These are phyloP conservation scores for Gastrodia elata DNA, from an alignment of 106 monocot species.

Conservation along the genomic window DNA sequence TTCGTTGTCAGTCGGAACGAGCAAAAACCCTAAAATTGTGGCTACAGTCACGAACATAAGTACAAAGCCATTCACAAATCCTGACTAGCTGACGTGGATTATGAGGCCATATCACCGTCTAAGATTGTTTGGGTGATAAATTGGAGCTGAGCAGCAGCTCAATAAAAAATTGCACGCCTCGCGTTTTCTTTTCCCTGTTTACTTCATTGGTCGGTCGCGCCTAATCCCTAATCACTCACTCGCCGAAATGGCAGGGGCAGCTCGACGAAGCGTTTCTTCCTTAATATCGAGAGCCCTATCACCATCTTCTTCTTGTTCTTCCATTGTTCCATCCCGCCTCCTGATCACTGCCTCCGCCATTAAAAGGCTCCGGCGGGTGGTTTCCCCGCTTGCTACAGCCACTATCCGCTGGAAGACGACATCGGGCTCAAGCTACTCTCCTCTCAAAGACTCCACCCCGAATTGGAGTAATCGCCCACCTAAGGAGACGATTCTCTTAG, in stretches of 20 bases:
- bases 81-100: no score
- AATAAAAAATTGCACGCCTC: no score
- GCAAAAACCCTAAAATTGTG: no score
- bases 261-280: conserved; percentile 33
- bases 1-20: no score
- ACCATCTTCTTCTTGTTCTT: conserved; percentile 1
- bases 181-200: no score
- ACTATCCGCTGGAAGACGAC: conserved; percentile 44
- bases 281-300: conserved; percentile 16
- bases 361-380: background rate
- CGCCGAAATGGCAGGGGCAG: conserved; percentile 34
- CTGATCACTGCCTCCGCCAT: conserved; percentile 2
- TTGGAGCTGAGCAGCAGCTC: no score
- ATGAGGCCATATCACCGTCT: no score
- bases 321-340: conserved; percentile 8
- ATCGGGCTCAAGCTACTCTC: conserved; percentile 75
- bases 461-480: conserved; percentile 92
- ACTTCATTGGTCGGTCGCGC: no score
- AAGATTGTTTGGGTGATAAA: no score
- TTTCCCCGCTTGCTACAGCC: background rate
- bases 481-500: conserved; percentile 93
- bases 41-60: no score
- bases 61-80: no score
- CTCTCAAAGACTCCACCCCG: conserved; percentile 74
- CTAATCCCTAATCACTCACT: no score